phyloP scores from a whole-genome alignment of 2,329 filamentous ascomycete species.

The Ilyonectria mors-panacis region DNA sequence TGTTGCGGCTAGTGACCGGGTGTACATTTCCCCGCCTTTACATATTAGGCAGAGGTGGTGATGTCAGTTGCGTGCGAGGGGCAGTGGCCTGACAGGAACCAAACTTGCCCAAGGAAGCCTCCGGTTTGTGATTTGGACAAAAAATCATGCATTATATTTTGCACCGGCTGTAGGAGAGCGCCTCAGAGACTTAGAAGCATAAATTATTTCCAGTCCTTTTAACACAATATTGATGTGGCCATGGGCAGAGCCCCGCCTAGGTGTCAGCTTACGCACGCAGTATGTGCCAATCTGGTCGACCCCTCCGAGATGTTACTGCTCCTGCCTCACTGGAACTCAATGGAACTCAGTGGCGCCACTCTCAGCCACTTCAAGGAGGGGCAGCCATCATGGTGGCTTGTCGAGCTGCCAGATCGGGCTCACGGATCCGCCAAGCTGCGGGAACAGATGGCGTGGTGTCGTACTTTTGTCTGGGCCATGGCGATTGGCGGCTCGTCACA shows the following conservation, averaged over 20 bases:
- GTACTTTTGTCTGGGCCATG: not conserved
- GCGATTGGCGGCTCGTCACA: not conserved
- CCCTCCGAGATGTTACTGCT: constrained; percentile 2
- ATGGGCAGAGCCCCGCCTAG: not conserved
- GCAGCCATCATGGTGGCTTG: constrained; percentile 8
- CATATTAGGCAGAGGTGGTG: not conserved
- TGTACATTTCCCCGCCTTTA: constrained; percentile 22
- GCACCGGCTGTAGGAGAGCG: not conserved
- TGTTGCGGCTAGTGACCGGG: not conserved
- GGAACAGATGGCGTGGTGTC: constrained; percentile 17
- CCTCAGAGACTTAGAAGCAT: not conserved
- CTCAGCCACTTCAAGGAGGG: constrained; percentile 26
- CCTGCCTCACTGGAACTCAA: constrained; percentile 18
- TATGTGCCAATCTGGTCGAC: constrained; percentile 11
- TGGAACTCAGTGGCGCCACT: constrained; percentile 19
- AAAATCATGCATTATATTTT: not conserved
- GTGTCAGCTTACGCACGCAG: not conserved
- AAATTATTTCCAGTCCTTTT: too few relatives aligned
- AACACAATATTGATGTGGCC: not conserved
- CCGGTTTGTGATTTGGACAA: not conserved
- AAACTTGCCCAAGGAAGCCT: not conserved
- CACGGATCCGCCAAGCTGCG: not conserved
- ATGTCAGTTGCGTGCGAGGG: not conserved
- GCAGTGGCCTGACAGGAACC: too few relatives aligned
- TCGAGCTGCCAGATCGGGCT: constrained; percentile 8